Base-by-base conservation (phyloP, 164 flowering plant genomes). In the Umbellularia californica region DNA sequence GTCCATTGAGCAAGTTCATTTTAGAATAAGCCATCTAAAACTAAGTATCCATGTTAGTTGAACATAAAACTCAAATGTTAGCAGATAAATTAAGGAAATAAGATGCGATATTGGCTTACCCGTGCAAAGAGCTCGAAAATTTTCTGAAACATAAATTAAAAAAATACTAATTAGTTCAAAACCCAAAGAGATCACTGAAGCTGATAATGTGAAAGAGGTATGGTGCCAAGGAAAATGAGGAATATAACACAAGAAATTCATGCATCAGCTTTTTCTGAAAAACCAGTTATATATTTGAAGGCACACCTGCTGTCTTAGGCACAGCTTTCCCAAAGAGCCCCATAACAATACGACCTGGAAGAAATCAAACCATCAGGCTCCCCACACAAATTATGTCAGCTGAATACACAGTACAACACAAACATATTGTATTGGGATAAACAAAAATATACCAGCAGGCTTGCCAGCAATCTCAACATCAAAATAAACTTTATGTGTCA, bases 41-140 rank as follows among this genome's bases (percentile, higher is more conserved):
- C n/a, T 55, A 14, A 55, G 60, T 15, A 15, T 15, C n/a, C 7
- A 15, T 55, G 60, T 55, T 55, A 19, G 60, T 66, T 11, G 28
- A 28, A 28, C 69, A 66, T 66, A 27, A 30, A 30, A 5, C 28
- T 66, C 60, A 30, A 66, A 15, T 25, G 7, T 15, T 28, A 20
- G 20, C 41, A 0, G 9, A 27, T 24, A 27, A 66, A 27, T 66
- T 66, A 30, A 14, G 30, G 1, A 73, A 52, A 35, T 75, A 52
- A 22, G 20, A 72, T 1, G 47, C 14, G 27, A 19, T 12, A 68
- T 14, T 47, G 47, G 69, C 65, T 23, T 82, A 94, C 98, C 97
- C 70, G 98, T 94, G 85, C 98, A 94, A 63, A 94, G 81, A n/a
- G 97, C 94, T 78, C 98, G 85, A 81, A 94, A 94, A 70, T 94